Evolutionary conservation across 495 filamentous ascomycete species (phyloP), one percentile per base, ranked within the genome.

Genomic region (Penicilliopsis zonata): DNA sequence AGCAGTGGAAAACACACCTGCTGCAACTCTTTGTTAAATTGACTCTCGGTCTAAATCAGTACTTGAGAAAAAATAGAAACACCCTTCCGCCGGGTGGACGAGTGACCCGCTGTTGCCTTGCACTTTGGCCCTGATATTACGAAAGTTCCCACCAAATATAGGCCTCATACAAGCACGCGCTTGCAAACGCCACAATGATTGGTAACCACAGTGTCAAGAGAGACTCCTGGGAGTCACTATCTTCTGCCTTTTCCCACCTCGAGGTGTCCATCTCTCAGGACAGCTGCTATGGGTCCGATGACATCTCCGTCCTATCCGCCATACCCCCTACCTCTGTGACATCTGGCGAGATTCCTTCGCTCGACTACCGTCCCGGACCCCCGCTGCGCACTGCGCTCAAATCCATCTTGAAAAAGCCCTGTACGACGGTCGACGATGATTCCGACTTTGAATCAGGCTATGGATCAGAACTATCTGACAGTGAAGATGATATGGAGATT

Each of bases 261-360:
- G 58, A 66, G 14, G 46, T 59, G n/a, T 65, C 61, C 7, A 46
- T 59, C 22, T 60, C 58, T 16, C 61, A 59, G 5, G 62, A 64
- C 44, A 64, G 59, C 34, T 63, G 58, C 34, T 66, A 62, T 43
- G 56, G 54, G 32, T 66, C 62, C 10, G 62, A 66, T 38, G 59
- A 61, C 35, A 38, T 57, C 13, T 64, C 62, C 9, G 46, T 55
- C 34, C 41, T 51, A 9, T 59, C 58, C n/a, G 52, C 37, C 14
- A 47, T 42, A 31, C 37, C 53, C 13, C 39, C 43, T 3, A 43
- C 50, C 17, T 31, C 41, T 10, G 37, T 48, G 12, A 33, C 40
- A 10, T 44, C 49, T 17, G 45, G 36, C 31, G 38, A n/a, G n/a
- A n/a, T 33, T 13, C 37, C 47, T 14, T 46, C 50, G 13, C 35